phyloP scores from a whole-genome alignment of 1,284 basidiomycete species.

The Meira miltonrushii region DNA sequence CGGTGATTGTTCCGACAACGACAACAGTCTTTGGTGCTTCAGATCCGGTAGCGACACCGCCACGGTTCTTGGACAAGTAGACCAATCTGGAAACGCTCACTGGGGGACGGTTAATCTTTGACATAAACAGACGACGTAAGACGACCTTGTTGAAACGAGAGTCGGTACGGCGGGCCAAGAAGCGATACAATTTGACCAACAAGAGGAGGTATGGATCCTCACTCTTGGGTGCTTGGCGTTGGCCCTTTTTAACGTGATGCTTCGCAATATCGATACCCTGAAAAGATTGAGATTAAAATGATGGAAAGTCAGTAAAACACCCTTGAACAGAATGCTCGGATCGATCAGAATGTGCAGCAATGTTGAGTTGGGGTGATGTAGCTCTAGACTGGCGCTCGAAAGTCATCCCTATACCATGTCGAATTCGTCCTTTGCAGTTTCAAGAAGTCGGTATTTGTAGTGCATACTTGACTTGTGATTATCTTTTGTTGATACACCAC shows the following conservation, averaged over 20 bases:
- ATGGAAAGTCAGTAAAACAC: no score
- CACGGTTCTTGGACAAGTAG: conserved; percentile 50
- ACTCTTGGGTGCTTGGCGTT: conserved; percentile 64
- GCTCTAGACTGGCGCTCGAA: no score
- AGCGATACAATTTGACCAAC: conserved; percentile 99
- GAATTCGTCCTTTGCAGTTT: no score
- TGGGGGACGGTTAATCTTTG: conserved; percentile 95
- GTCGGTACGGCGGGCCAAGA: conserved; percentile 95
- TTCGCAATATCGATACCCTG: conserved; percentile 91
- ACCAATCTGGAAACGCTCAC: conserved; percentile 61
- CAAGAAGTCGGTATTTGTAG: no score
- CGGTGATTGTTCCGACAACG: conserved; percentile 85
- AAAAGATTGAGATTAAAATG: not conserved
- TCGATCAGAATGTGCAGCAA: no score
- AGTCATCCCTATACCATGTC: no score
- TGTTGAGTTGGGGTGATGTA: no score
- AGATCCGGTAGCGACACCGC: conserved; percentile 40
- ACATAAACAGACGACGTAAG: conserved; percentile 93
- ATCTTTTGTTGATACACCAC: no score
- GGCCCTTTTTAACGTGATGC: conserved; percentile 99
- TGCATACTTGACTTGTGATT: no score
- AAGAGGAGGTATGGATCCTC: conserved; percentile 17
- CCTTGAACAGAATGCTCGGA: no score
- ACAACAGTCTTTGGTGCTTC: conserved; percentile 71
- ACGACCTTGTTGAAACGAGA: conserved; percentile 95